Evolutionary conservation across 2,329 filamentous ascomycete species (phyloP), one percentile per base, ranked within the genome.

Genomic region (Fusarium burgessii): DNA sequence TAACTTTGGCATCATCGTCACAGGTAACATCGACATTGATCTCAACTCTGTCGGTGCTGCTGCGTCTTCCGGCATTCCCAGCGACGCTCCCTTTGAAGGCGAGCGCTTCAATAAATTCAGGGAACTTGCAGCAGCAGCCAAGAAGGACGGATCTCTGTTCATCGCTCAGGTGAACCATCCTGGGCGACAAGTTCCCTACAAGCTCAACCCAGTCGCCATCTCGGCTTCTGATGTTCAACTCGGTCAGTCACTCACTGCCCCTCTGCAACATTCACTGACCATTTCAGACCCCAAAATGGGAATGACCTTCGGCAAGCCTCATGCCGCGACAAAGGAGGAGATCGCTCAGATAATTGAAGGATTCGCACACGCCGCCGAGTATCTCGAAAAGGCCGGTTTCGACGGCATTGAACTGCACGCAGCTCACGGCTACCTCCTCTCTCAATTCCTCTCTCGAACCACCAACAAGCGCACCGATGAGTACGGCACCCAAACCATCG

Each of bases 21-120:
- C 88, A 2, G 90, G 90, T 45, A 92, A 92, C 79, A 82, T 91
- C 62, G 89, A 90, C 84, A 84, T 91, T 55, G 88, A 90, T 47
- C 88, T 86, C 69, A 86, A 89, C 49, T 84, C 89, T 40, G 78
- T 90, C 5, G 87, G 89, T 68, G 82, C 81, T 6, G 71, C 83
- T 12, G 88, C 87, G 9, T 88, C 90, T 76, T 80, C 82, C 9
- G 88, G 92, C 74, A 88, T 93, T 61, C 87, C 89, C 1, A 79
- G 79, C 12, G 83, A 83, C 7, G 84, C 84, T 14, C 78, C 82
- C 0, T 86, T 85, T 59, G 79, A 82, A 13, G 90, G 89, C 33
- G 82, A 87, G 65, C 84, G 90, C 11, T 92, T 92, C 71, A 87
- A 92, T 27, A 83, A 80, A 0, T 92, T 91, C 81, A 84, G 84